Evolutionary conservation across 176 grass and related monocot genomes (phyloP).

Genomic region (Themeda triandra): DNA sequence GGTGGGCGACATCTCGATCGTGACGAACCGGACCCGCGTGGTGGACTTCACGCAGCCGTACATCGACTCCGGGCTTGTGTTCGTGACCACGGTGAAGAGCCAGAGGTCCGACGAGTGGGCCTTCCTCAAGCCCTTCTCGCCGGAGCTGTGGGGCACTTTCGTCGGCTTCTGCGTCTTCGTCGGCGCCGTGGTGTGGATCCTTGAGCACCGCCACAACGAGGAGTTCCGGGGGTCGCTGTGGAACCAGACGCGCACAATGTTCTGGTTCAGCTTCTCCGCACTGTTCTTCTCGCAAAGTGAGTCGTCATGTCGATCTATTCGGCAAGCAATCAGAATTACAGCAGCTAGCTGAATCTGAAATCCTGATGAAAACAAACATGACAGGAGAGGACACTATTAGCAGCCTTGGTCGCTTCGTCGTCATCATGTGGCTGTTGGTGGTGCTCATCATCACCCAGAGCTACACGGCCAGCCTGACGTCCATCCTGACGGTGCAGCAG

Average conservation of each 20-base stretch:
- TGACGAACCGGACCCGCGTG: conserved; percentile 61
- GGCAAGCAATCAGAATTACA: neutral
- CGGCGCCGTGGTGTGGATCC: conserved; percentile 74
- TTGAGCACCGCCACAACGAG: conserved; percentile 68
- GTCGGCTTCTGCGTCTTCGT: conserved; percentile 66
- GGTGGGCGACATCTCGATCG: conserved; percentile 77
- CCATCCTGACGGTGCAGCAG: conserved; percentile 93
- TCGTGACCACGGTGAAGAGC: conserved; percentile 48
- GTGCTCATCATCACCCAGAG: conserved; percentile 91
- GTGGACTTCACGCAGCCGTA: conserved; percentile 91
- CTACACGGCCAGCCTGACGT: conserved; percentile 93
- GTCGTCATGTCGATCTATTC: neutral
- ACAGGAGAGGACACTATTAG: conserved; percentile 84
- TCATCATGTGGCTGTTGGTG: conserved; percentile 89
- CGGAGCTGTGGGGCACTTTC: conserved; percentile 60
- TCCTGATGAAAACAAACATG: too few species aligned
- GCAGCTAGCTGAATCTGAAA: neutral
- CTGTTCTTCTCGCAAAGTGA: conserved; percentile 78
- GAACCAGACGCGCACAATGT: conserved; percentile 61
- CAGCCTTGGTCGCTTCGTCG: conserved; percentile 66
- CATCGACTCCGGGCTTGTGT: conserved; percentile 68
- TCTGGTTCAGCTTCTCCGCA: conserved; percentile 89
- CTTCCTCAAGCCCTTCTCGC: conserved; percentile 79
- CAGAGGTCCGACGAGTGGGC: conserved; percentile 71
- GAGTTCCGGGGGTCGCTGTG: conserved; percentile 66